Base-by-base conservation (phyloP, 2,329 filamentous ascomycete genomes). In the Apiospora kogelbergensis region DNA sequence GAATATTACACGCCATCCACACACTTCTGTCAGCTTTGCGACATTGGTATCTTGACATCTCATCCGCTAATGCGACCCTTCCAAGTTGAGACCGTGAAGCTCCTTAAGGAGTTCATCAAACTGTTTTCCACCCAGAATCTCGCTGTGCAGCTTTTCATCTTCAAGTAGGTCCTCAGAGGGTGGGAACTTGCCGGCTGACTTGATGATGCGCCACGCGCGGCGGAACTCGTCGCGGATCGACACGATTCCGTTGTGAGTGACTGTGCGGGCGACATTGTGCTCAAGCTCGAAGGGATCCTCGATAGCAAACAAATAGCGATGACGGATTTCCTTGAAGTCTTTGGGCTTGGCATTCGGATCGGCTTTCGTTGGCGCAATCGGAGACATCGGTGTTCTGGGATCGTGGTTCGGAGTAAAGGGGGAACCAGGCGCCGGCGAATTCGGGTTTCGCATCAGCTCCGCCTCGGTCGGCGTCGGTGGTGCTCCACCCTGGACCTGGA, bases 221-320 rank as follows among this genome's bases (percentile, higher is more conserved):
- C 93, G 87, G 76, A 97, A 96, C 80, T 97, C 94, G 74, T 96
- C 91, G 48, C 93, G 86, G 70, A 97, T 96, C 0, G 91, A 87
- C 1, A 93, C 90, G 71, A 97, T 93, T 2, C 94, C 93, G 70
- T 90, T 88, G 75, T 95, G 92, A 7, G 91, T 94, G 0, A 97
- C 94, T 0, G 94, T 97, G 65, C 93, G 86, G 3, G 93, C 95
- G 42, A 97, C 92, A 74, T 97, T 98, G 80, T 97, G 94, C 48
- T 94, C 90, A 2, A 90, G 81, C 81, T 97, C 94, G 75, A 97
- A 97, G 0, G 95, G 95, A 78, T 97, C 95, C 77, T 97, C 95
- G 70, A 98, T 95, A 41, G 93, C 93, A 73, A 97, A 92, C 5
- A 97, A 86, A 78, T 94, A 97, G 15, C 94, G 89, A 75, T 94